A percentile compares a stretch with the other conserved stretches of the same genome.
Conservation (phyloP, 2,329 filamentous ascomycete genomes). For the Chaetomium sp. region DNA sequence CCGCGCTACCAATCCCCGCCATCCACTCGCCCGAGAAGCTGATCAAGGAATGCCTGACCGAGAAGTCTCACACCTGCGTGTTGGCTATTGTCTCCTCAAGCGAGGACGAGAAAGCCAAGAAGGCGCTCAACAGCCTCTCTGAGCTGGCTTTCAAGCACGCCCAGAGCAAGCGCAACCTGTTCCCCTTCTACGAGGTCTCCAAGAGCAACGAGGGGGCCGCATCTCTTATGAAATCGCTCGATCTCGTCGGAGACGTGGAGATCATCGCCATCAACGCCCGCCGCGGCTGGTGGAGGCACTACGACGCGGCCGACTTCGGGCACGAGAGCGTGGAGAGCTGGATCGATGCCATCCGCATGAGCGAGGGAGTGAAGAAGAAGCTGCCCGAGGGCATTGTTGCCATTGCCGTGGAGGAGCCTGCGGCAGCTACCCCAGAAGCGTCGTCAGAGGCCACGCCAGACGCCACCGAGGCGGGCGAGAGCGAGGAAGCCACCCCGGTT, state of each 20-base stretch:
- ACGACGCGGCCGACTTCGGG: slow-evolving; percentile 60
- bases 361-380: slow-evolving; percentile 79
- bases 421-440: slow-evolving; percentile 44
- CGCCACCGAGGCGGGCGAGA: slow-evolving; percentile 30
- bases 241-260: slow-evolving; percentile 63
- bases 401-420: slow-evolving; percentile 44
- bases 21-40: slow-evolving; percentile 67
- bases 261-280: slow-evolving; percentile 84
- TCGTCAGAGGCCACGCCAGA: slow-evolving; percentile 41
- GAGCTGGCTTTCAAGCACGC: slow-evolving; percentile 77
- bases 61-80: slow-evolving; percentile 80
- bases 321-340: slow-evolving; percentile 72
- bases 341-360: slow-evolving; percentile 89
- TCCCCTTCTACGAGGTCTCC: slow-evolving; percentile 81
- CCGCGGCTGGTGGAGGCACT: slow-evolving; percentile 82
- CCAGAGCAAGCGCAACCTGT: slow-evolving; percentile 66
- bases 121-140: slow-evolving; percentile 65
- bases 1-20: slow-evolving; percentile 65
- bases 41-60: slow-evolving; percentile 69
- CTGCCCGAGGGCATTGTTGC: slow-evolving; percentile 63
- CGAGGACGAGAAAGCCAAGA: slow-evolving; percentile 53
- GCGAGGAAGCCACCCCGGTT: slow-evolving; percentile 25
- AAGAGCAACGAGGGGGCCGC: slow-evolving; percentile 59
- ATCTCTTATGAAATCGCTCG: slow-evolving; percentile 62
- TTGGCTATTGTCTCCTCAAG: slow-evolving; percentile 68